Evolutionary conservation across 192 early-diverging fungal species (phyloP).

Genomic region (Ambispora gerdemannii): DNA sequence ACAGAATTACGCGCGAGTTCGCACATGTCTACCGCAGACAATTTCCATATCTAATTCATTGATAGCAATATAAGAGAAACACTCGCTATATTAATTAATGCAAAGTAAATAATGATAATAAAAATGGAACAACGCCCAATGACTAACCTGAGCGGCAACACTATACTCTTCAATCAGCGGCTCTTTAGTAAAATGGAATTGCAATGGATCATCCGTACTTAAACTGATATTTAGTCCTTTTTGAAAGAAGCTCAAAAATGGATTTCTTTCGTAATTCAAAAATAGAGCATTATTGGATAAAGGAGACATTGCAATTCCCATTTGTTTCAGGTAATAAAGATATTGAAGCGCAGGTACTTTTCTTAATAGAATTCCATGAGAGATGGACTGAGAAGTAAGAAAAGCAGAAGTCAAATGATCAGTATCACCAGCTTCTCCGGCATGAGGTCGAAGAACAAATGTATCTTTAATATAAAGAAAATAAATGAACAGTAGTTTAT

Average conservation of each 20-base stretch:
- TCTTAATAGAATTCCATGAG: conserved; percentile 88
- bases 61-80: background rate
- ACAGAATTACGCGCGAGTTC: conserved; percentile 91
- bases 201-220: conserved; percentile 93
- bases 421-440: conserved; percentile 93
- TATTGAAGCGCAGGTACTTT: conserved; percentile 95
- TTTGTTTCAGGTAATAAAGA: conserved; percentile 91
- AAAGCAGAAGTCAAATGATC: conserved; percentile 90
- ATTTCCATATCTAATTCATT: conserved; percentile 77
- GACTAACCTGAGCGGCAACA: conserved; percentile 78
- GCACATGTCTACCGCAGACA: conserved; percentile 89
- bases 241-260: conserved; percentile 87
- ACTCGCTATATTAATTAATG: too few relatives aligned
- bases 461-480: conserved; percentile 54
- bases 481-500: background rate
- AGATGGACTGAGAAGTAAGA: conserved; percentile 81
- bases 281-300: conserved; percentile 96
- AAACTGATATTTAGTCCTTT: conserved; percentile 89
- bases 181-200: conserved; percentile 97
- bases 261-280: conserved; percentile 89
- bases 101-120: too few relatives aligned
- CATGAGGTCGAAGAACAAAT: conserved; percentile 90
- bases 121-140: background rate
- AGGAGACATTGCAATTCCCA: conserved; percentile 95
- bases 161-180: conserved; percentile 97